These are phyloP conservation scores for Mycosphaerella arachidis DNA, from an alignment of 2,329 filamentous ascomycete genomes.

Conservation along the genomic window DNA sequence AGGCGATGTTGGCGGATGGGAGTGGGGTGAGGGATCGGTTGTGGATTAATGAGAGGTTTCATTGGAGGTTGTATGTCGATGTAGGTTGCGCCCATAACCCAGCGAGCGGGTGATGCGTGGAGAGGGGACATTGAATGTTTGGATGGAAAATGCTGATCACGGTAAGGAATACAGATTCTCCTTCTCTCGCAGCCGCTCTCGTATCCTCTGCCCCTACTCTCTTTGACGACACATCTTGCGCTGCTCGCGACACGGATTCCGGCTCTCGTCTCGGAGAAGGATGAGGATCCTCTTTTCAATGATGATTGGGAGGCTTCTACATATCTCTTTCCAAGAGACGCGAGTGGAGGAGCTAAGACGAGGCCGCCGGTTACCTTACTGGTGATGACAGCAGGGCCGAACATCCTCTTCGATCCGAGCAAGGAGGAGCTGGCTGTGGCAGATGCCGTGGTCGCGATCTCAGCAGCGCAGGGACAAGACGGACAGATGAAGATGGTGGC, in stretches of 20 bases:
- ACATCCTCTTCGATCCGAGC: constrained; percentile 89
- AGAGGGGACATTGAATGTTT: too few relatives aligned
- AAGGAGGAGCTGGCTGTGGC: constrained; percentile 91
- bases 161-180: constrained; percentile 59
- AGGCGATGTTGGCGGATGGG: constrained; percentile 74
- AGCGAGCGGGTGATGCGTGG: too few relatives aligned
- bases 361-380: constrained; percentile 85
- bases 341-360: constrained; percentile 26
- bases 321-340: constrained; percentile 62
- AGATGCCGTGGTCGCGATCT: constrained; percentile 81
- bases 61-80: constrained; percentile 95
- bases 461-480: constrained; percentile 50
- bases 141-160: not conserved
- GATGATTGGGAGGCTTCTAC: constrained; percentile 90
- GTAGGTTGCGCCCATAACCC: constrained; percentile 50
- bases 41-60: constrained; percentile 84
- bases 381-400: constrained; percentile 78
- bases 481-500: constrained; percentile 35
- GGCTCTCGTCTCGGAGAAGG: constrained; percentile 76
- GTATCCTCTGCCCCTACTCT: constrained; percentile 88
- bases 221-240: constrained; percentile 87
- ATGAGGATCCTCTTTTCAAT: constrained; percentile 96
- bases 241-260: constrained; percentile 83
- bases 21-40: constrained; percentile 61
- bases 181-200: constrained; percentile 89